phyloP scores from a whole-genome alignment of 1,139 yeast genomes.

The Yamadazyma songkhlaensis region DNA sequence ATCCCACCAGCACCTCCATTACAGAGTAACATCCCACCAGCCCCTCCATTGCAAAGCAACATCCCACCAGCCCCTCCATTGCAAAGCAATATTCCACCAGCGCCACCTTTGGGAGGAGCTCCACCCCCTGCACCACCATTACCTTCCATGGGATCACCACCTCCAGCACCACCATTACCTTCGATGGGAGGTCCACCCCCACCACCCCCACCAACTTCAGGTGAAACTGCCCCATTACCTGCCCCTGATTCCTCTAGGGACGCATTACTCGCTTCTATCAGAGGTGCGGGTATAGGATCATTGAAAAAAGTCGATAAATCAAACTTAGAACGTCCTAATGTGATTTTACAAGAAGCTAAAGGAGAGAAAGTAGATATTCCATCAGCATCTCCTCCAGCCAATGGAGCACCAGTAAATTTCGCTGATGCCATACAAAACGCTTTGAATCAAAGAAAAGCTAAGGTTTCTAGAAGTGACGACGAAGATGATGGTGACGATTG shows the following conservation, averaged over 20 bases:
- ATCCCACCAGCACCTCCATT: constrained; percentile 16
- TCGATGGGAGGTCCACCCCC: constrained; percentile 14
- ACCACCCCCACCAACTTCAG: constrained; percentile 33
- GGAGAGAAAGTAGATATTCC: constrained; percentile 48
- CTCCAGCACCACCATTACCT: constrained; percentile 33
- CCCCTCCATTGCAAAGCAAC: neutral
- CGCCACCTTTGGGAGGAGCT: constrained; percentile 10
- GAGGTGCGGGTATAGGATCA: constrained; percentile 69
- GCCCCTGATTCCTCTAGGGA: constrained; percentile 59
- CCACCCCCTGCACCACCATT: constrained; percentile 19
- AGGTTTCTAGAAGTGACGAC: constrained; percentile 81
- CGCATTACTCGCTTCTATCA: constrained; percentile 82
- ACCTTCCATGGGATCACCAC: constrained; percentile 18
- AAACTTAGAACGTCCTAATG: constrained; percentile 77
- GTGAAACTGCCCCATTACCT: constrained; percentile 21
- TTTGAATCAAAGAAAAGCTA: constrained; percentile 72
- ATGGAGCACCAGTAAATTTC: constrained; percentile 50
- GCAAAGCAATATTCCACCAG: constrained; percentile 14
- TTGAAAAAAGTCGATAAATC: constrained; percentile 79
- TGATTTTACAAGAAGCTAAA: constrained; percentile 63
- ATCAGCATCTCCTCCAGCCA: constrained; percentile 25
- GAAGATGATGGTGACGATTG: constrained; percentile 66
- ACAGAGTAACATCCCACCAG: constrained; percentile 1
- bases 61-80: constrained; percentile 7
- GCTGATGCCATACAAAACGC: constrained; percentile 93